Conservation (phyloP, 441 rosid species). For the Adansonia grandidieri region DNA sequence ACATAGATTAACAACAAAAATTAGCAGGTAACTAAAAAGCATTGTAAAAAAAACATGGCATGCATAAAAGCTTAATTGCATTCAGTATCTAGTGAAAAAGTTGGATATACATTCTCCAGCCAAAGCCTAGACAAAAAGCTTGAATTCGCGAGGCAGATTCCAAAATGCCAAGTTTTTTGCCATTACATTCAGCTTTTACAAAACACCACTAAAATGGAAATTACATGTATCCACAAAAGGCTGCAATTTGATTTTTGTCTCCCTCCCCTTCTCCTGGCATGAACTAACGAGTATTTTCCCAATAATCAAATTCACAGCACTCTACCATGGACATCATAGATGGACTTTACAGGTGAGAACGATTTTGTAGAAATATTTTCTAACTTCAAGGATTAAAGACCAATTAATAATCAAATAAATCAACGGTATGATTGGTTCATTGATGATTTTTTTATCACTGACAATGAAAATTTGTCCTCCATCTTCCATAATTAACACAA, state of each 20-base stretch:
- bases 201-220: not conserved
- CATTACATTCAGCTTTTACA: not conserved
- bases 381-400: not conserved
- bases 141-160: not conserved
- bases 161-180: not conserved
- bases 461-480: not conserved
- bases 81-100: not conserved
- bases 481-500: not conserved
- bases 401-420: not conserved
- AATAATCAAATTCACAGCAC: not conserved
- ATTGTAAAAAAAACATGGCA: not conserved
- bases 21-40: not conserved
- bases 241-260: conserved; percentile 5
- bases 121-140: not conserved
- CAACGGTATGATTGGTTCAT: not conserved
- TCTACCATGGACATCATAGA: not conserved
- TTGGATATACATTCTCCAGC: not conserved
- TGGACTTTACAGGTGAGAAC: not conserved
- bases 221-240: not conserved
- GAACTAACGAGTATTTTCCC: not conserved
- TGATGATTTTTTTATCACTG: not conserved
- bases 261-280: not conserved
- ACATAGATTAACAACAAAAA: conserved; percentile 17
- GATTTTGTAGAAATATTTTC: not conserved
- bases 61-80: not conserved